phyloP scores from a whole-genome alignment of 1,284 basidiomycete species.

The Ustilago vetiveriae region DNA sequence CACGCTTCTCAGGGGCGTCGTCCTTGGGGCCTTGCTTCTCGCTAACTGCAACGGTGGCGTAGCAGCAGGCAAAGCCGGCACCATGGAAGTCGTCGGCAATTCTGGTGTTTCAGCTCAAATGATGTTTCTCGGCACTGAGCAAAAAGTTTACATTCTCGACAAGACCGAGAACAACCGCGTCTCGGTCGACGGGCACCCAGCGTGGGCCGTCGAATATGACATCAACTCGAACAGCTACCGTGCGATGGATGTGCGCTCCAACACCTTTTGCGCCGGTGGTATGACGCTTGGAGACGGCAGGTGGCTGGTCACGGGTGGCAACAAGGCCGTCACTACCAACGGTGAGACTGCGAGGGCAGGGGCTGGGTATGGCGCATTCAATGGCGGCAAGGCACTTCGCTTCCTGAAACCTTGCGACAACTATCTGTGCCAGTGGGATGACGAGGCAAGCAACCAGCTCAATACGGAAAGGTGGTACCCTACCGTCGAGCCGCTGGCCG shows the following conservation, averaged over 20 bases:
- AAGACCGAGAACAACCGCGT: slow-evolving; percentile 60
- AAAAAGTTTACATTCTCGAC: slow-evolving; percentile 61
- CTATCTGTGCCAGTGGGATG: slow-evolving; percentile 47
- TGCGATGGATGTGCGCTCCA: slow-evolving; percentile 53
- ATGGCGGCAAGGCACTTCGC: slow-evolving; percentile 54
- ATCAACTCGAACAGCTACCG: slow-evolving; percentile 41
- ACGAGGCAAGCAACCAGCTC: slow-evolving; percentile 41
- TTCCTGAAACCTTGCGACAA: slow-evolving; percentile 50
- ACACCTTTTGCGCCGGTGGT: slow-evolving; percentile 64
- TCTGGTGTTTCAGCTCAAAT: slow-evolving; percentile 60
- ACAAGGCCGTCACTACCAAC: slow-evolving; percentile 52
- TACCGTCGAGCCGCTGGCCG: slow-evolving; percentile 53
- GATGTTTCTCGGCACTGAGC: slow-evolving; percentile 58
- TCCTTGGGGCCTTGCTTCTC: slow-evolving; percentile 23
- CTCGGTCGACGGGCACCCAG: slow-evolving; percentile 50
- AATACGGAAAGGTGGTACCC: slow-evolving; percentile 62
- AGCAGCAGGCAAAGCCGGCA: slow-evolving; percentile 33
- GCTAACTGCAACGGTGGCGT: slow-evolving; percentile 11
- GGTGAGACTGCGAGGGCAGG: slow-evolving; percentile 44
- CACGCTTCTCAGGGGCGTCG: slow-evolving; percentile 19
- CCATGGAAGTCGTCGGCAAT: slow-evolving; percentile 54
- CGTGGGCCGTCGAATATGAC: slow-evolving; percentile 58
- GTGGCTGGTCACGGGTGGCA: slow-evolving; percentile 57
- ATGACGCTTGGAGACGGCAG: slow-evolving; percentile 51
- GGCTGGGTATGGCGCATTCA: slow-evolving; percentile 47